Conservation (phyloP, 2,329 filamentous ascomycete genomes). For the Xylaria sp. region DNA sequence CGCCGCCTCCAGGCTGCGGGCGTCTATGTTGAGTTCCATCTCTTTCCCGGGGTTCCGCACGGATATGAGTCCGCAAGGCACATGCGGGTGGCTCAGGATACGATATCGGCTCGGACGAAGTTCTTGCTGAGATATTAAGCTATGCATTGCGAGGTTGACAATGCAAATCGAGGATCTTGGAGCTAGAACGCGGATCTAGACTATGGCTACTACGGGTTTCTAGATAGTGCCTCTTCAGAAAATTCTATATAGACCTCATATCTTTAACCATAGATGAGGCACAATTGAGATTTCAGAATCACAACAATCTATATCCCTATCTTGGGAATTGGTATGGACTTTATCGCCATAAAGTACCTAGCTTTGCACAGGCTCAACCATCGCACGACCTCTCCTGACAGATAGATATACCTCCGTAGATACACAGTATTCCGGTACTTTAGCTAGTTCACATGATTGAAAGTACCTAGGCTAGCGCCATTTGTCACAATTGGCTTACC, state of each 20-base stretch:
- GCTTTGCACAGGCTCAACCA: neutral
- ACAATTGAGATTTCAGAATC: neutral
- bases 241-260: too few relatives aligned
- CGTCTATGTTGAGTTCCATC: conserved; percentile 45
- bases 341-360: too few relatives aligned
- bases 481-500: neutral
- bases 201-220: neutral
- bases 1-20: conserved; percentile 40
- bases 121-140: conserved; percentile 34
- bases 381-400: neutral
- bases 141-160: too few relatives aligned
- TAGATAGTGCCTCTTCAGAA: too few relatives aligned
- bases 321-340: neutral
- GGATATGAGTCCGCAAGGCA: conserved; percentile 31
- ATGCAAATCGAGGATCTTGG: neutral
- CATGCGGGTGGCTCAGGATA: conserved; percentile 12
- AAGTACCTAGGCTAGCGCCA: neutral
- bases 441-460: neutral
- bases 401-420: neutral
- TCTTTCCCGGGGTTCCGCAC: conserved; percentile 45
- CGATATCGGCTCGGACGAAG: conserved; percentile 11
- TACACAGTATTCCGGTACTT: neutral
- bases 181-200: too few relatives aligned
- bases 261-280: too few relatives aligned
- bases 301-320: neutral